Percentiles rank a stretch among this genome's conserved stretches.
Conservation (phyloP, 768 basidiomycete genomes). For the Boletus insuetus region DNA sequence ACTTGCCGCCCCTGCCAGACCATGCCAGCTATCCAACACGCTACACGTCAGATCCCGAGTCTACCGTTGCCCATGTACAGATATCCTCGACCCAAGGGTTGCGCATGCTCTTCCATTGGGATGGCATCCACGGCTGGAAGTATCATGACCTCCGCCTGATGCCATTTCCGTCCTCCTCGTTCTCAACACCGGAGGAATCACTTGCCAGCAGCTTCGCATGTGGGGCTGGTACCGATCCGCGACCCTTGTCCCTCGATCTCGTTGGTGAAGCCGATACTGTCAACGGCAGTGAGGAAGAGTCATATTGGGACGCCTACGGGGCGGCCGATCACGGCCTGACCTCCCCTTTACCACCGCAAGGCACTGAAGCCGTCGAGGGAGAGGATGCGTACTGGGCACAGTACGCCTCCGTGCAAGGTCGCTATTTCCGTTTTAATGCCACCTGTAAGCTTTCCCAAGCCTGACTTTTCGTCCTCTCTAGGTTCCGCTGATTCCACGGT, state of each 20-base stretch:
- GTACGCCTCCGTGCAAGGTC: constrained; percentile 69
- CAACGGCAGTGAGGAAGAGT: constrained; percentile 40
- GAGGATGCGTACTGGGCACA: constrained; percentile 78
- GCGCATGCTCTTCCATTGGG: constrained; percentile 70
- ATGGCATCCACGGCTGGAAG: constrained; percentile 53
- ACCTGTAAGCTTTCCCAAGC: constrained; percentile 1
- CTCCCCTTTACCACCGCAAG: constrained; percentile 16
- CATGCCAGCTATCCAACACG: constrained; percentile 32
- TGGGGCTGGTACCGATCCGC: neutral
- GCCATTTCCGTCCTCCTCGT: constrained; percentile 59
- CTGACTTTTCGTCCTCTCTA: constrained; percentile 25
- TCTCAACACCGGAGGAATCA: constrained; percentile 26
- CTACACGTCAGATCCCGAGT: constrained; percentile 49
- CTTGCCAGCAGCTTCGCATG: constrained; percentile 24
- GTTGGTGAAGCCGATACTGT: constrained; percentile 16
- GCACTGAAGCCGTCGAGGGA: constrained; percentile 9
- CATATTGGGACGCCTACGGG: constrained; percentile 71
- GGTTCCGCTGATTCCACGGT: constrained; percentile 72
- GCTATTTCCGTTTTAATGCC: constrained; percentile 16
- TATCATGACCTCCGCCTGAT: constrained; percentile 69
- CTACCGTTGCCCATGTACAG: constrained; percentile 54
- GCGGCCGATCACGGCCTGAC: constrained; percentile 31
- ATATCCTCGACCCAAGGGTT: constrained; percentile 42
- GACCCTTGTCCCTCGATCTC: neutral
- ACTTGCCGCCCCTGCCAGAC: constrained; percentile 26